Evolutionary conservation across 2,329 filamentous ascomycete genomes (phyloP).

Genomic region (Tolypocladium amazonense): DNA sequence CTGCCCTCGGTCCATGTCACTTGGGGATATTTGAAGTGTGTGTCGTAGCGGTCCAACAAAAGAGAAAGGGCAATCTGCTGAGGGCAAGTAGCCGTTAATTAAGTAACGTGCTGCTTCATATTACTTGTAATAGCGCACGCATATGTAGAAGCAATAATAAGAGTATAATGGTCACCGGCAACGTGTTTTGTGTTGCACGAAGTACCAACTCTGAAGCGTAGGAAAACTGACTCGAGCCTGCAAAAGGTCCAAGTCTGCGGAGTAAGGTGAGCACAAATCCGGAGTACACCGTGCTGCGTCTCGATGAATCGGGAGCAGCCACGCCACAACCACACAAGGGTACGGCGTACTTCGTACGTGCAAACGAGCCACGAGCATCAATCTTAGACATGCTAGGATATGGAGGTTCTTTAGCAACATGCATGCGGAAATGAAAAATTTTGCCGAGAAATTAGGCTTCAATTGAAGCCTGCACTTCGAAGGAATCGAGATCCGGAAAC

Average conservation of each 20-base stretch:
- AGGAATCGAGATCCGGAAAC: too few species aligned
- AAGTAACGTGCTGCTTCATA: background rate
- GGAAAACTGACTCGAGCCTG: background rate
- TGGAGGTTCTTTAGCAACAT: background rate
- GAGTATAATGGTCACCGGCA: too few species aligned
- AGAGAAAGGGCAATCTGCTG: background rate
- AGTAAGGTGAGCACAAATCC: too few species aligned
- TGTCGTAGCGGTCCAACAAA: background rate
- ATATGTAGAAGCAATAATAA: too few species aligned
- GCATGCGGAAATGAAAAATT: background rate
- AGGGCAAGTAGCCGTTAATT: background rate
- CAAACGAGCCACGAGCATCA: background rate
- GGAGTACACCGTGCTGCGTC: background rate
- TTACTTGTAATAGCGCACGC: too few species aligned
- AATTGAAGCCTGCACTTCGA: too few species aligned
- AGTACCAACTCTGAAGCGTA: too few species aligned
- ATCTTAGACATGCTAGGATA: background rate
- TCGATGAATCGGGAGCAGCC: background rate
- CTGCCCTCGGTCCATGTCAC: too few species aligned
- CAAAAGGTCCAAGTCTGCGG: background rate
- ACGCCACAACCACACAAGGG: background rate
- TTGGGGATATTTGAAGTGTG: background rate
- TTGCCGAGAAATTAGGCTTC: too few species aligned
- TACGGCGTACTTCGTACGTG: background rate
- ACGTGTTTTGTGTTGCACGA: too few species aligned